Base-by-base conservation (phyloP, 495 filamentous ascomycete genomes). In the Astrothelium subdiscretum region DNA sequence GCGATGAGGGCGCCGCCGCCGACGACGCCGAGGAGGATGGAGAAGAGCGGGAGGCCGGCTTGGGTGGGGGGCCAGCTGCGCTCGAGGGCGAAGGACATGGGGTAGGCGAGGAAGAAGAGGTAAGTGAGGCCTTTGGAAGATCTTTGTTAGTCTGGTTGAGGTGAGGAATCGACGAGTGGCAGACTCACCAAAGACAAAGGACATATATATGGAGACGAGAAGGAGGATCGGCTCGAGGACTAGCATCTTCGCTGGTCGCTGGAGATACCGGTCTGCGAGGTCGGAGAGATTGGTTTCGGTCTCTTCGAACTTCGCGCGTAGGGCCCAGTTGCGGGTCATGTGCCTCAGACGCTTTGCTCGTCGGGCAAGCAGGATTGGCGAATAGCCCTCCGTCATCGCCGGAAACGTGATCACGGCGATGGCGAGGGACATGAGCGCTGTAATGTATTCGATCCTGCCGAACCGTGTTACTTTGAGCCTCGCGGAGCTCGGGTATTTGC, bases 161-260 rank as follows among this genome's bases (percentile, higher is more conserved):
- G n/a, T n/a, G n/a, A n/a, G n/a, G n/a, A n/a, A n/a, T n/a, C n/a
- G n/a, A n/a, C n/a, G n/a, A n/a, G n/a, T 11, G 1, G 20, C 15
- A 52, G n/a, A 38, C 58, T 26, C 26, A 64, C 69, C 73, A 64
- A 73, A 76, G 27, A 75, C 61, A 29, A 71, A 71, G 10, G 65
- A 72, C 62, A 79, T 71, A 31, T 75, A 74, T n/a, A 78, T 51
- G 5, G 77, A 72, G 43, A 80, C 54, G 35, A 82, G 73, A 44
- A 84, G 64, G 42, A 88, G 73, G 57, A 87, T 84, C 0, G 86
- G 86, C 63, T 87, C 83, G 24, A 78, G 67, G 32, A 79, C 52
- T 6, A 88, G 73, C 76, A 89, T 84, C 52, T 76, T 74, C 60
- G 86, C 72, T 0, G 86, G 87, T 2, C 86, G 81, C 42, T 80